Conservation (phyloP, 768 basidiomycete species). For the Naganishia kalamii region DNA sequence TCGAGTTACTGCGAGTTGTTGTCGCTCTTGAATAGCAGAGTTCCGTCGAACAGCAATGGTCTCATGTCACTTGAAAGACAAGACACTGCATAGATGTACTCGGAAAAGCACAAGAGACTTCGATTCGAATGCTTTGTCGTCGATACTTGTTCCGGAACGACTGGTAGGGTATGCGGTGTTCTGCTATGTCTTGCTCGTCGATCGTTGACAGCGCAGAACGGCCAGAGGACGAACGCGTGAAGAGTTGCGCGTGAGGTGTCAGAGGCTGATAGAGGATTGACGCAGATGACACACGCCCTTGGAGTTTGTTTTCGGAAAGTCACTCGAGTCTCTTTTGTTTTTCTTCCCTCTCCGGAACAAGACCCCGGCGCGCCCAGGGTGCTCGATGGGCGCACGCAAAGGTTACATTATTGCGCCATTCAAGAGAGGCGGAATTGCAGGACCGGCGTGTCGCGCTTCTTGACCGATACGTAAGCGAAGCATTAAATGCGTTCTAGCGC, state of each 20-base stretch:
- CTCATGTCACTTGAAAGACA: conserved; percentile 12
- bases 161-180: not conserved
- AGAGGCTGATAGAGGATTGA: not conserved
- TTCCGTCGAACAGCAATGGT: not conserved
- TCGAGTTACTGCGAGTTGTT: no score
- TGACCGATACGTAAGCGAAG: not conserved
- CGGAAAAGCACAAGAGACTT: conserved; percentile 12
- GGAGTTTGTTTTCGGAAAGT: not conserved
- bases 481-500: not conserved
- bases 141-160: not conserved
- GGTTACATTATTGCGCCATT: no score
- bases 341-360: conserved; percentile 11
- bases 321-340: not conserved
- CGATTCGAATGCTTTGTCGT: not conserved
- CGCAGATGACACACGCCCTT: no score
- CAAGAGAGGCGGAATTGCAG: not conserved
- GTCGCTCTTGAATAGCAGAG: not conserved
- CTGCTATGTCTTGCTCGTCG: not conserved
- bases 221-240: not conserved
- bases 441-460: no score
- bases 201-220: not conserved
- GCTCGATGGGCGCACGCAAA: no score
- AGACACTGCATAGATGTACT: not conserved
- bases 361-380: not conserved
- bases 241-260: not conserved